phyloP scores from a whole-genome alignment of 2,329 filamentous ascomycete species.

The Alternaria arborescens region DNA sequence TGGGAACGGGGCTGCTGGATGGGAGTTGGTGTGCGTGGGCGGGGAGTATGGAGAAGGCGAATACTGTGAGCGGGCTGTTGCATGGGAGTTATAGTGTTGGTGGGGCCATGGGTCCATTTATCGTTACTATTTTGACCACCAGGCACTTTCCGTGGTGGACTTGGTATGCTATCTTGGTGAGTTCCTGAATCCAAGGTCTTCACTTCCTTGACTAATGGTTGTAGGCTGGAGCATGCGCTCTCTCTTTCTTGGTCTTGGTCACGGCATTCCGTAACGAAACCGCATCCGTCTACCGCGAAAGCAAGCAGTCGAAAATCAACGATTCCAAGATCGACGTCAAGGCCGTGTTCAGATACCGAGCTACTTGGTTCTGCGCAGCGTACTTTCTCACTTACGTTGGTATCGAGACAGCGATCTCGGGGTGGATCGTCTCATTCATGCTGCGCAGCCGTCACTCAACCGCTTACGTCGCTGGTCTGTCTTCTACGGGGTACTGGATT shows the following conservation, averaged over 20 bases:
- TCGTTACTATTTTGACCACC: constrained; percentile 44
- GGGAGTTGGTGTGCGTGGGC: constrained; percentile 59
- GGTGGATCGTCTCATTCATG: constrained; percentile 60
- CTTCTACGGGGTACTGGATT: constrained; percentile 57
- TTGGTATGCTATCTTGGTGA: constrained; percentile 54
- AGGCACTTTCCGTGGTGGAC: constrained; percentile 46
- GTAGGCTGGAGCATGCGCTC: constrained; percentile 13
- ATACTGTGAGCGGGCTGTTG: constrained; percentile 52
- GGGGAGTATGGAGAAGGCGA: constrained; percentile 52
- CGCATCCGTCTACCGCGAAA: constrained; percentile 41
- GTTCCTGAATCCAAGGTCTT: constrained; percentile 8
- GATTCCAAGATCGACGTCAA: constrained; percentile 15
- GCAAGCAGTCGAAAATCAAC: constrained; percentile 24
- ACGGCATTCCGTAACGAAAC: constrained; percentile 53
- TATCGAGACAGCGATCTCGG: constrained; percentile 56
- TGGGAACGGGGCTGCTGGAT: constrained; percentile 56
- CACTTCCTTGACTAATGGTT: background rate
- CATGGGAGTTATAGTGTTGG: constrained; percentile 54
- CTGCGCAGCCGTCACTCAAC: constrained; percentile 50
- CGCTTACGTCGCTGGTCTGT: constrained; percentile 50
- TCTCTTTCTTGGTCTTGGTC: constrained; percentile 37
- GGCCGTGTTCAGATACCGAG: constrained; percentile 44
- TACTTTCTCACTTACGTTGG: constrained; percentile 58
- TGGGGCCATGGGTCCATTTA: constrained; percentile 50
- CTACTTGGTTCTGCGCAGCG: constrained; percentile 54